phyloP scores from a whole-genome alignment of 192 early-diverging fungal species.

The Podila verticillata region DNA sequence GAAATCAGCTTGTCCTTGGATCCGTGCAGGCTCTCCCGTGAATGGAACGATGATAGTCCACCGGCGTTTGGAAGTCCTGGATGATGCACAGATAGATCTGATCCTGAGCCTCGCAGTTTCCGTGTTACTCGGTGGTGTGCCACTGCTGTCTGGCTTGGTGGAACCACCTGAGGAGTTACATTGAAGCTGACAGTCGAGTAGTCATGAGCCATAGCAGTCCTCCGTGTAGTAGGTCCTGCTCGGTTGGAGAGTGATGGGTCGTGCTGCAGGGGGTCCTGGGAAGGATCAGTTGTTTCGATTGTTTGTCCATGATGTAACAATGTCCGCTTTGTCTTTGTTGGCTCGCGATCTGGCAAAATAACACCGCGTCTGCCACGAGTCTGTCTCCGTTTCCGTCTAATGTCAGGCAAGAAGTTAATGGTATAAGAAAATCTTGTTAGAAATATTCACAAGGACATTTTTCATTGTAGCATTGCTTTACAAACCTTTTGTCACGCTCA shows the following conservation, averaged over 20 bases:
- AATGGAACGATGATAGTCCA: neutral
- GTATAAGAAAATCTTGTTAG: neutral
- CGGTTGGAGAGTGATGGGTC: constrained; percentile 15
- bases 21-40: constrained; percentile 23
- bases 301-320: constrained; percentile 54
- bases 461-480: neutral
- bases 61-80: constrained; percentile 6
- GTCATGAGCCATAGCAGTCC: constrained; percentile 44
- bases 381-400: constrained; percentile 86
- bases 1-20: constrained; percentile 30
- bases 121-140: constrained; percentile 27
- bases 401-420: neutral
- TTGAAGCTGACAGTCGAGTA: constrained; percentile 29
- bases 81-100: constrained; percentile 38
- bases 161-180: neutral
- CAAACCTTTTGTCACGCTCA: constrained; percentile 76
- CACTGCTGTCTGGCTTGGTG: constrained; percentile 41
- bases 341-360: constrained; percentile 75
- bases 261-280: constrained; percentile 21
- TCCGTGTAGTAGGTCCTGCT: constrained; percentile 37
- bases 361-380: constrained; percentile 75
- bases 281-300: constrained; percentile 54
- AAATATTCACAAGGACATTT: neutral
- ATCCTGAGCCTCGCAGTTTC: constrained; percentile 41
- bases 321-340: constrained; percentile 70